Conservation (phyloP, 495 filamentous ascomycete species). For the Lepidopterella palustris region DNA sequence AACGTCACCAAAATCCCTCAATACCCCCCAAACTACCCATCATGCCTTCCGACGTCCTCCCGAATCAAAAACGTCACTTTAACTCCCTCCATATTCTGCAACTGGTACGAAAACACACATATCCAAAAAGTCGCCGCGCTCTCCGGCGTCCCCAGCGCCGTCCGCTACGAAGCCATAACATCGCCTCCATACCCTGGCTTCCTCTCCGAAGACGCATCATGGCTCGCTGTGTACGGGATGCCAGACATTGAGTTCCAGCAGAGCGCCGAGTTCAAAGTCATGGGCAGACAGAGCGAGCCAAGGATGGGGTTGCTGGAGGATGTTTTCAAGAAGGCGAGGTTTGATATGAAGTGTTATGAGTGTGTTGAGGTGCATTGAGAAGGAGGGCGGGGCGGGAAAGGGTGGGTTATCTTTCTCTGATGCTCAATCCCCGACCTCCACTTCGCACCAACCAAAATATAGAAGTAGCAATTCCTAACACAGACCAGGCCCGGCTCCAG, state of each 20-base stretch:
- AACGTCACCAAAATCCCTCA: not conserved
- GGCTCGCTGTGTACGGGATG: conserved; percentile 30
- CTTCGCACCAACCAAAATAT: not conserved
- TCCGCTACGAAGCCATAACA: conserved; percentile 16
- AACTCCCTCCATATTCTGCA: conserved; percentile 11
- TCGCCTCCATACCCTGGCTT: not conserved
- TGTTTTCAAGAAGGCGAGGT: conserved; percentile 25
- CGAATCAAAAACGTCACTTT: conserved; percentile 14
- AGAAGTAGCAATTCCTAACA: not conserved
- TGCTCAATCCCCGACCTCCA: too few relatives aligned
- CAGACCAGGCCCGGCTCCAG: not conserved
- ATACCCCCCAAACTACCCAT: not conserved
- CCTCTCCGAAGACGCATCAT: conserved; percentile 8
- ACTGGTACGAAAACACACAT: conserved; percentile 31
- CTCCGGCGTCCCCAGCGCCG: conserved; percentile 20
- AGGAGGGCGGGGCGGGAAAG: not conserved
- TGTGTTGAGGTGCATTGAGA: conserved; percentile 11
- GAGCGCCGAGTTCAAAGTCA: conserved; percentile 18
- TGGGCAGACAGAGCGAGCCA: conserved; percentile 28
- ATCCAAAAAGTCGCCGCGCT: conserved; percentile 24
- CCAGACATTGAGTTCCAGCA: conserved; percentile 15
- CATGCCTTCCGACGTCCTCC: conserved; percentile 24
- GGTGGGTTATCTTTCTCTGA: not conserved
- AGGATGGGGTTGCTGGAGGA: conserved; percentile 15
- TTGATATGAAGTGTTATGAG: conserved; percentile 28